These are phyloP conservation scores for Syncephalis plumigaleata DNA, from an alignment of 371 early-diverging fungal species.

Conservation along the genomic window DNA sequence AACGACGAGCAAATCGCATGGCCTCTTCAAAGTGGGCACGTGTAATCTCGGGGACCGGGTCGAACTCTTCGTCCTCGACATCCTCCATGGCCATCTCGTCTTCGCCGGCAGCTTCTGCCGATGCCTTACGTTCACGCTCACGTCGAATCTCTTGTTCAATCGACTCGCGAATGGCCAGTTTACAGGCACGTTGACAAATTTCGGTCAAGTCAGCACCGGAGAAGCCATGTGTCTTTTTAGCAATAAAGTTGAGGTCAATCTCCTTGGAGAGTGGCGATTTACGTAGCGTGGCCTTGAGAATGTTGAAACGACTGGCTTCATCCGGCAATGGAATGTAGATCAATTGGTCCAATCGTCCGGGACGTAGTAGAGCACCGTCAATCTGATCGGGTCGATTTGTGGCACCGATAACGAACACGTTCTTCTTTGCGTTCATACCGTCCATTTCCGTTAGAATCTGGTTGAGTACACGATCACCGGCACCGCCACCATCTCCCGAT, in stretches of 20 bases:
- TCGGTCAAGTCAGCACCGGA: constrained; percentile 99
- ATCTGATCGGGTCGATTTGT: constrained; percentile 99
- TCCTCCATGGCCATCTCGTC: constrained; percentile 57
- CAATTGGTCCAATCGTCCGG: constrained; percentile 99
- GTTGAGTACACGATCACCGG: constrained; percentile 98
- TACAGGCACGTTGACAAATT: constrained; percentile 99
- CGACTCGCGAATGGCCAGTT: constrained; percentile 97
- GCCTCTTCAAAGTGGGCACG: constrained; percentile 96
- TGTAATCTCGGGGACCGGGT: constrained; percentile 86
- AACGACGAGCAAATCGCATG: constrained; percentile 93
- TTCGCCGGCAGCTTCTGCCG: constrained; percentile 42
- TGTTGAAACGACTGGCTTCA: constrained; percentile 69
- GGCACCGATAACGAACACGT: constrained; percentile 98
- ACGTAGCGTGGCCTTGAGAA: constrained; percentile 88
- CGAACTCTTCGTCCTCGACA: constrained; percentile 42
- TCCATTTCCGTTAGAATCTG: constrained; percentile 99
- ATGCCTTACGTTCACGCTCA: constrained; percentile 53
- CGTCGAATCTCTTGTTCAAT: constrained; percentile 82
- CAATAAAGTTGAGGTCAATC: constrained; percentile 78
- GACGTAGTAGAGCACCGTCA: constrained; percentile 89
- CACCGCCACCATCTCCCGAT: constrained; percentile 87
- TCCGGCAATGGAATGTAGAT: constrained; percentile 99
- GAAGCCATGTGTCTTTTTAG: constrained; percentile 91
- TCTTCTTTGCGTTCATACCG: constrained; percentile 99
- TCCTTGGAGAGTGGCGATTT: constrained; percentile 87